Conservation (phyloP, 1,284 basidiomycete genomes). For the Malassezia restricta region DNA sequence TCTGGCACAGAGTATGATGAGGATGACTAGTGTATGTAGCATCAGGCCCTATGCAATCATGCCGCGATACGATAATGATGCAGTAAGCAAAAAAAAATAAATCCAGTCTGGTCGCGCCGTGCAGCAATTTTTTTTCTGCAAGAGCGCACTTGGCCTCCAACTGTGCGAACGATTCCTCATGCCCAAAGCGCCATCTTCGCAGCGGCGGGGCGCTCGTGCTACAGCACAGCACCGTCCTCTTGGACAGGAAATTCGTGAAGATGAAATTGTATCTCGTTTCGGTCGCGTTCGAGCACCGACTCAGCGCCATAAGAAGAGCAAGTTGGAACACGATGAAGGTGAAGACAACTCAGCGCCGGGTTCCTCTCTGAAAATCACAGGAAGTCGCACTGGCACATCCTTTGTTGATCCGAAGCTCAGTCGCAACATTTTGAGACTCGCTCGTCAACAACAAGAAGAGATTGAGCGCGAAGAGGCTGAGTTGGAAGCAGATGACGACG, state of each 20-base stretch:
- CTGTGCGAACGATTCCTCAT: not conserved
- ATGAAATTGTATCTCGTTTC: constrained; percentile 12
- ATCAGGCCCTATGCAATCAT: not conserved
- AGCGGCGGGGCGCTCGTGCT: constrained; percentile 8
- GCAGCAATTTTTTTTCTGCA: constrained; percentile 1
- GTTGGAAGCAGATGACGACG: constrained; percentile 41
- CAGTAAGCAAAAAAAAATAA: no score
- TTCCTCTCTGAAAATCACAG: constrained; percentile 21
- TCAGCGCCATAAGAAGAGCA: not conserved
- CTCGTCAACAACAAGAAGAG: constrained; percentile 85
- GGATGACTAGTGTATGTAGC: not conserved
- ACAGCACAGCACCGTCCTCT: constrained; percentile 9
- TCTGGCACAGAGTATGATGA: constrained; percentile 1
- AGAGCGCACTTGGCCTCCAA: not conserved
- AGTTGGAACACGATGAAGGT: not conserved
- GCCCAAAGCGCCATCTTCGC: constrained; percentile 15
- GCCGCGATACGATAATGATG: no score
- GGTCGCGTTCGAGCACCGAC: constrained; percentile 12
- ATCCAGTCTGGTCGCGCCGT: no score
- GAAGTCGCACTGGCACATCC: constrained; percentile 27
- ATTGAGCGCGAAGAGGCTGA: constrained; percentile 43
- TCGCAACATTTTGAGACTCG: constrained; percentile 78
- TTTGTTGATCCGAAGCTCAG: constrained; percentile 57
- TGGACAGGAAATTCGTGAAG: constrained; percentile 11
- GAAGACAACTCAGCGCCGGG: not conserved